phyloP scores from a whole-genome alignment of 306 rosid species.

The Quercus gilva region DNA sequence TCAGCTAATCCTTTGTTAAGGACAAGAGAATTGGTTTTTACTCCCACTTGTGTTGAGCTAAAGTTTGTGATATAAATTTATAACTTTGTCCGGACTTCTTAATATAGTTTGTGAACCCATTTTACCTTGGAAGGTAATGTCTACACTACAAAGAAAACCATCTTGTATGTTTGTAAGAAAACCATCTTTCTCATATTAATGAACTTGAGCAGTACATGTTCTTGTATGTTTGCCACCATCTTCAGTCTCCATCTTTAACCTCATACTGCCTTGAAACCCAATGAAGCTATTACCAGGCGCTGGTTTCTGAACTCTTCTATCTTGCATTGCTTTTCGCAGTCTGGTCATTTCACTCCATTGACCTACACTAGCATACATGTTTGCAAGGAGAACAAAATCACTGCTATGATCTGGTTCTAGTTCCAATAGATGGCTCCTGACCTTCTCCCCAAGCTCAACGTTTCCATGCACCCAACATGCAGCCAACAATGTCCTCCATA shows the following conservation, averaged over 20 bases:
- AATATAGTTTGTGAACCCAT: not conserved
- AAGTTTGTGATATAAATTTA: not conserved
- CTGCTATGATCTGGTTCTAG: conserved; percentile 67
- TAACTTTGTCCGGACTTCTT: not conserved
- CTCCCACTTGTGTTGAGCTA: not conserved
- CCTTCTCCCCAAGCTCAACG: conserved; percentile 58
- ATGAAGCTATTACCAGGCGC: conserved; percentile 59
- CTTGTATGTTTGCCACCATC: not conserved
- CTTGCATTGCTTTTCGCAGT: conserved; percentile 49
- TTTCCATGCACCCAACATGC: conserved; percentile 60
- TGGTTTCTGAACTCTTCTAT: conserved; percentile 48
- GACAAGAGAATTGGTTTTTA: not conserved
- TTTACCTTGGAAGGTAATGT: not conserved
- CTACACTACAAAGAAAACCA: not conserved
- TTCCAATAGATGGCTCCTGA: conserved; percentile 53
- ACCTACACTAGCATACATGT: conserved; percentile 62
- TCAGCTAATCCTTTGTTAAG: not conserved
- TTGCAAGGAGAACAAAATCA: conserved; percentile 75
- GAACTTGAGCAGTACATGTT: not conserved
- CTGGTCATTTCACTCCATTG: conserved; percentile 52
- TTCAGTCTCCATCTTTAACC: not conserved
- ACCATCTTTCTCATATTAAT: not conserved
- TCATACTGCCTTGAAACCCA: conserved; percentile 14
- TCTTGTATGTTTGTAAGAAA: not conserved
- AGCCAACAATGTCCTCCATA: conserved; percentile 73